phyloP scores from a whole-genome alignment of 2,329 filamentous ascomycete genomes.

The Nectriaceae sp. region DNA sequence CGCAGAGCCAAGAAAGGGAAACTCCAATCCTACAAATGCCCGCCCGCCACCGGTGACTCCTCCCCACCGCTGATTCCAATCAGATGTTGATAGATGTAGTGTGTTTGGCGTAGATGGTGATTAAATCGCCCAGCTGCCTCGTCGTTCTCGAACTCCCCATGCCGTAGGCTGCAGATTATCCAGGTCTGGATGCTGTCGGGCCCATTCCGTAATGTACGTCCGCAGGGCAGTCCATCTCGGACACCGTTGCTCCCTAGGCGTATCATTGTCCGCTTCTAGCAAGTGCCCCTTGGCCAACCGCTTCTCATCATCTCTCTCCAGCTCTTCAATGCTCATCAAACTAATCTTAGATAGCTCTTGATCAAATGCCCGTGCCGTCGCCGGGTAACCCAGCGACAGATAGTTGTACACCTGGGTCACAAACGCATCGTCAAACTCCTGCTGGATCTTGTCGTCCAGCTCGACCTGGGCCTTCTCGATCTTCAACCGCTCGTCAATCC shows the following conservation, averaged over 20 bases:
- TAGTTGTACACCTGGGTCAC: constrained; percentile 98
- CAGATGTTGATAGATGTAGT: not conserved
- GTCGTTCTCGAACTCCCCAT: constrained; percentile 68
- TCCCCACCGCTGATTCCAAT: too few relatives aligned
- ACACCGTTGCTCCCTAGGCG: constrained; percentile 53
- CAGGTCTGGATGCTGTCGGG: constrained; percentile 78
- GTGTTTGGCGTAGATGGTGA: too few relatives aligned
- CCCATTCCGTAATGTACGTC: constrained; percentile 87
- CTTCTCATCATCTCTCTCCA: constrained; percentile 69
- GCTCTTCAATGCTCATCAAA: constrained; percentile 65
- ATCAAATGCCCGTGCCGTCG: constrained; percentile 80
- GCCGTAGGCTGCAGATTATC: constrained; percentile 58
- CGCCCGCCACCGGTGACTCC: not conserved
- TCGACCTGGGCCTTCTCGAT: constrained; percentile 53
- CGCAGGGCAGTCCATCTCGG: constrained; percentile 82
- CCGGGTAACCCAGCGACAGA: constrained; percentile 87
- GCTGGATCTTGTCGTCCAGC: constrained; percentile 53
- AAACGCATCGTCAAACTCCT: constrained; percentile 80
- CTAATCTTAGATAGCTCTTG: constrained; percentile 83
- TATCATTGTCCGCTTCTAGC: constrained; percentile 50
- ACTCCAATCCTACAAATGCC: not conserved
- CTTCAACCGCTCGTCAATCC: constrained; percentile 52
- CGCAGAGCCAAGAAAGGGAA: not conserved
- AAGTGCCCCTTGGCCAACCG: constrained; percentile 73
- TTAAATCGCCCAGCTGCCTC: constrained; percentile 74